phyloP scores from a whole-genome alignment of 2,329 filamentous ascomycete genomes.

The Arthroderma sp. region DNA sequence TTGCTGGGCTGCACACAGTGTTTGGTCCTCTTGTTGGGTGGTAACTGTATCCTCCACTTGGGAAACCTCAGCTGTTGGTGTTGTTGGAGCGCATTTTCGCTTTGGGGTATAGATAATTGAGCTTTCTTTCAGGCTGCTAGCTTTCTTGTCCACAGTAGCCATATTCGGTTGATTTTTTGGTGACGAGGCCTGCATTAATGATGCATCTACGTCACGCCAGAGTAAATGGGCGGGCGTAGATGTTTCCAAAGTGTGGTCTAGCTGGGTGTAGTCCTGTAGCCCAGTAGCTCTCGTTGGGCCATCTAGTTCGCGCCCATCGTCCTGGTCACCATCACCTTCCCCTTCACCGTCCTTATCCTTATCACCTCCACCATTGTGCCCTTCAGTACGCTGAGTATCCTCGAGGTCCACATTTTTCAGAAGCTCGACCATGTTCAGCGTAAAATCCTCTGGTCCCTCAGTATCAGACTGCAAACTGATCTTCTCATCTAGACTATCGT shows the following conservation, averaged over 20 bases:
- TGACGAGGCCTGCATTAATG: not conserved
- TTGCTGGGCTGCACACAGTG: constrained; percentile 28
- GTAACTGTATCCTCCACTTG: not conserved
- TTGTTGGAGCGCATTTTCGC: not conserved
- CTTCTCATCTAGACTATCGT: constrained; percentile 21
- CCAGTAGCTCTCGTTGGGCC: constrained; percentile 22
- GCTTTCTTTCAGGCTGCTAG: not conserved
- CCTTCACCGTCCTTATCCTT: constrained; percentile 12
- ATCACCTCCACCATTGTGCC: constrained; percentile 7
- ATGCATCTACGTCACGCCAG: constrained; percentile 13
- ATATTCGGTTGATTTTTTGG: not conserved
- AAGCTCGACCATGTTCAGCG: constrained; percentile 32
- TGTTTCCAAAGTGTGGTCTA: constrained; percentile 33
- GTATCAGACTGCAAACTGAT: constrained; percentile 24
- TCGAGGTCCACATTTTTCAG: constrained; percentile 19
- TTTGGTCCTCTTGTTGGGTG: constrained; percentile 16
- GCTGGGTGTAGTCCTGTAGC: constrained; percentile 31
- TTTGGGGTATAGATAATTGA: not conserved
- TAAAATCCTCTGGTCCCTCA: constrained; percentile 34
- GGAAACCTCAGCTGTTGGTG: not conserved
- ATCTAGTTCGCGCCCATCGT: constrained; percentile 17
- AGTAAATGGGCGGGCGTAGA: constrained; percentile 34
- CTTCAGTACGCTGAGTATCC: not conserved
- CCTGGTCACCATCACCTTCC: constrained; percentile 9
- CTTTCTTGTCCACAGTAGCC: not conserved